Evolutionary conservation across 2,329 filamentous ascomycete species (phyloP).

Genomic region (Trichophyton simii): DNA sequence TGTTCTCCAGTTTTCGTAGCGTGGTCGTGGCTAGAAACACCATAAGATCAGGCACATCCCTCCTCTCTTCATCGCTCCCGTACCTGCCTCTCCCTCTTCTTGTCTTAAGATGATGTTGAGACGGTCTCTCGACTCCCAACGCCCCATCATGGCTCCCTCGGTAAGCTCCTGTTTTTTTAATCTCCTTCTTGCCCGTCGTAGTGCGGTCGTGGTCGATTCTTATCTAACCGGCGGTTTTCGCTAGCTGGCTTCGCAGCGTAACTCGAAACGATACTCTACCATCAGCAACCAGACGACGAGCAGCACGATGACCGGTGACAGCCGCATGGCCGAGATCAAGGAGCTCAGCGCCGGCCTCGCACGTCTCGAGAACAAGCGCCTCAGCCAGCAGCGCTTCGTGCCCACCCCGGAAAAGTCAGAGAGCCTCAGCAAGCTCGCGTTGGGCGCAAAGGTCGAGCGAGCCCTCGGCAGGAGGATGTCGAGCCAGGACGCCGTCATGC

Average conservation of each 20-base stretch:
- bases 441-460: slow-evolving; percentile 81
- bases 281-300: slow-evolving; percentile 37
- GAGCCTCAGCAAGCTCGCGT: slow-evolving; percentile 70
- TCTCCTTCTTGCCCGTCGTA: too few relatives aligned
- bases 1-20: not conserved
- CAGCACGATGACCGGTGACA: slow-evolving; percentile 33
- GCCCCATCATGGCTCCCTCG: slow-evolving; percentile 44
- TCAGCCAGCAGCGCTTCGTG: slow-evolving; percentile 67
- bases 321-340: slow-evolving; percentile 52
- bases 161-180: slow-evolving; percentile 22
- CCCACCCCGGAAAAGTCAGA: slow-evolving; percentile 69
- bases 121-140: slow-evolving; percentile 41
- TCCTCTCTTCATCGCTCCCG: not conserved
- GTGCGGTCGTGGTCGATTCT: too few relatives aligned
- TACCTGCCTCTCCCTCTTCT: not conserved
- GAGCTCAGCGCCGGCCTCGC: slow-evolving; percentile 69
- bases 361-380: slow-evolving; percentile 79
- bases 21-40: not conserved
- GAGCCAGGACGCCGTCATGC: slow-evolving; percentile 68
- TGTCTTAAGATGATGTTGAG: slow-evolving; percentile 22
- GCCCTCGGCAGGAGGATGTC: slow-evolving; percentile 78
- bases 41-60: not conserved
- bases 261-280: slow-evolving; percentile 43
- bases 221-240: slow-evolving; percentile 5
- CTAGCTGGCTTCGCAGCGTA: slow-evolving; percentile 35